A percentile compares a stretch with the other conserved stretches of the same genome.
Conservation (phyloP, 2,329 filamentous ascomycete genomes). For the Alternaria rosae region DNA sequence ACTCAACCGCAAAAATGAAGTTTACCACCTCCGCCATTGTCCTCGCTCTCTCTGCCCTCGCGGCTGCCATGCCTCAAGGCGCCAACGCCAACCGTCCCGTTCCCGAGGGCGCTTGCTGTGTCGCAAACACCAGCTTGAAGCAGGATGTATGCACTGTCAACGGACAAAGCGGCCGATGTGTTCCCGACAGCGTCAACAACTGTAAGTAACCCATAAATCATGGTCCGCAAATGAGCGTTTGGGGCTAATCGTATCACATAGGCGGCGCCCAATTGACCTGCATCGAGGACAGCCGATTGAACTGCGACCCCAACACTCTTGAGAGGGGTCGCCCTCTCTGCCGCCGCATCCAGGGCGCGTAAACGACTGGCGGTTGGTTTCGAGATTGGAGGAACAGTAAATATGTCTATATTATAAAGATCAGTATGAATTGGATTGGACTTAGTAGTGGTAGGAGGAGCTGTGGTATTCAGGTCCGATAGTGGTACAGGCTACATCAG, state of each 20-base stretch:
- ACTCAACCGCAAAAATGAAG: slow-evolving; percentile 28
- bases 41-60: slow-evolving; percentile 28
- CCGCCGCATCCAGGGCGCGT: slow-evolving; percentile 12
- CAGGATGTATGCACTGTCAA: slow-evolving; percentile 43
- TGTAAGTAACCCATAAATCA: slow-evolving; percentile 21
- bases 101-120: slow-evolving; percentile 34
- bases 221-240: too few species aligned
- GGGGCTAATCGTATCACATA: slow-evolving; percentile 11
- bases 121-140: slow-evolving; percentile 37
- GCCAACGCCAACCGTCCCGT: slow-evolving; percentile 35
- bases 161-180: slow-evolving; percentile 35
- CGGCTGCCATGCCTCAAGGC: slow-evolving; percentile 24
- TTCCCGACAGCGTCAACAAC: slow-evolving; percentile 32
- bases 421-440: slow-evolving; percentile 4
- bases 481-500: background rate
- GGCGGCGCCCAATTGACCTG: slow-evolving; percentile 38
- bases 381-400: background rate
- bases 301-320: slow-evolving; percentile 32
- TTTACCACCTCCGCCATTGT: slow-evolving; percentile 27
- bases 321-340: slow-evolving; percentile 35
- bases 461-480: background rate
- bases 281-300: slow-evolving; percentile 34
- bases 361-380: background rate
- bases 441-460: background rate
- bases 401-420: slow-evolving; percentile 6